phyloP scores from a whole-genome alignment of 345 rosid species.

The Noccaea bulbosa region DNA sequence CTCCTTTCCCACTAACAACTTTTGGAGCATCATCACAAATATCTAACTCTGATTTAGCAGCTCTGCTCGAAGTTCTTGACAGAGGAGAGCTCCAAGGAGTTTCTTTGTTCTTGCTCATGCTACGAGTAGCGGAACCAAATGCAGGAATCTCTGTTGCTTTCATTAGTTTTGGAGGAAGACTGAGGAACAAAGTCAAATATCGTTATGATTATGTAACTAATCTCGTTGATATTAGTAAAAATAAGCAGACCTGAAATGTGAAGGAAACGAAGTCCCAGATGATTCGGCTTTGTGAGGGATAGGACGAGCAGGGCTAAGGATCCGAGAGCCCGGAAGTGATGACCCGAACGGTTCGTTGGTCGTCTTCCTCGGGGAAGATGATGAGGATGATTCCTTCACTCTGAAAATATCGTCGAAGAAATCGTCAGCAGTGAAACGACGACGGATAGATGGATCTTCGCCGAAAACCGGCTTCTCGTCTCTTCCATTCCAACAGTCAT shows the following conservation, averaged over 20 bases:
- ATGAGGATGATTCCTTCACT: conserved; percentile 53
- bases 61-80: conserved; percentile 55
- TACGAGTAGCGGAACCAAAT: conserved; percentile 51
- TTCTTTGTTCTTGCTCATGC: conserved; percentile 51
- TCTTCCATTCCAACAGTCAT: conserved; percentile 47
- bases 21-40: conserved; percentile 36
- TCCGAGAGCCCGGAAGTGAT: conserved; percentile 58
- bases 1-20: conserved; percentile 34
- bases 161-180: conserved; percentile 63
- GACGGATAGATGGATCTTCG: conserved; percentile 50
- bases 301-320: conserved; percentile 60
- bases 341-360: conserved; percentile 52
- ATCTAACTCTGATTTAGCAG: conserved; percentile 21
- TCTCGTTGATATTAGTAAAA: background rate
- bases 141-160: conserved; percentile 57
- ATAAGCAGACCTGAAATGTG: conserved; percentile 69
- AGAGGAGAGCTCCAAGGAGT: conserved; percentile 48
- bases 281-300: conserved; percentile 59
- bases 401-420: conserved; percentile 80
- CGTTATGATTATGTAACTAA: background rate
- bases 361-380: conserved; percentile 49
- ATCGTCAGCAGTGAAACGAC: conserved; percentile 49
- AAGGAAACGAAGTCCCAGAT: conserved; percentile 50
- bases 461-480: conserved; percentile 84
- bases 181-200: conserved; percentile 41